A percentile compares a stretch with the other conserved stretches of the same genome.
Evolutionary conservation across 192 early-diverging fungal species (phyloP).

Genomic region (Allomyces macrogynus): DNA sequence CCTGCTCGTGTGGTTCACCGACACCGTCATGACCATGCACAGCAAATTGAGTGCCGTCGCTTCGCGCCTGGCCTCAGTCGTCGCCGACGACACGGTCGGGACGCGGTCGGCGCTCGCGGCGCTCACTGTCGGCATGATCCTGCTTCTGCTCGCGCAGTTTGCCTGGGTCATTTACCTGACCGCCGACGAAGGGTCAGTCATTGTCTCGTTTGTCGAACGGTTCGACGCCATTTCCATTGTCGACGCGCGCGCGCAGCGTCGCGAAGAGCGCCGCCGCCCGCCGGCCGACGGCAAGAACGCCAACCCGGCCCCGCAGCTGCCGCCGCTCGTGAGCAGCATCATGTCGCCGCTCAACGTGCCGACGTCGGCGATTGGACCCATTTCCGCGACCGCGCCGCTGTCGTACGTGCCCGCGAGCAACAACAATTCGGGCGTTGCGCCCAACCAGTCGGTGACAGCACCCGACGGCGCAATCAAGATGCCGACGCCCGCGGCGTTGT

Average conservation of each 20-base stretch:
- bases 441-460: too few relatives aligned
- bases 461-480: neutral
- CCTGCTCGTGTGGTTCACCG: neutral
- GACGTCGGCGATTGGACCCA: too few relatives aligned
- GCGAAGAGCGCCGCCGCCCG: neutral
- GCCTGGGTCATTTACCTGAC: neutral
- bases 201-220: neutral
- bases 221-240: neutral
- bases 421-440: too few relatives aligned
- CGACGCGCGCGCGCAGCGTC: neutral
- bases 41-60: too few relatives aligned
- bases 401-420: neutral
- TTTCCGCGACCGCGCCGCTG: neutral
- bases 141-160: neutral
- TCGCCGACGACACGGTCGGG: too few relatives aligned
- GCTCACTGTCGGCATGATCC: neutral
- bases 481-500: neutral
- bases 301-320: neutral
- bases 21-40: neutral
- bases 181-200: neutral
- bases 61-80: too few relatives aligned
- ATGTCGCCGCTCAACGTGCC: neutral
- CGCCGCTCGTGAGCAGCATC: neutral
- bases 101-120: neutral
- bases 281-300: neutral